Evolutionary conservation across 2,329 filamentous ascomycete species (phyloP).

Genomic region (Xylaria sp.): DNA sequence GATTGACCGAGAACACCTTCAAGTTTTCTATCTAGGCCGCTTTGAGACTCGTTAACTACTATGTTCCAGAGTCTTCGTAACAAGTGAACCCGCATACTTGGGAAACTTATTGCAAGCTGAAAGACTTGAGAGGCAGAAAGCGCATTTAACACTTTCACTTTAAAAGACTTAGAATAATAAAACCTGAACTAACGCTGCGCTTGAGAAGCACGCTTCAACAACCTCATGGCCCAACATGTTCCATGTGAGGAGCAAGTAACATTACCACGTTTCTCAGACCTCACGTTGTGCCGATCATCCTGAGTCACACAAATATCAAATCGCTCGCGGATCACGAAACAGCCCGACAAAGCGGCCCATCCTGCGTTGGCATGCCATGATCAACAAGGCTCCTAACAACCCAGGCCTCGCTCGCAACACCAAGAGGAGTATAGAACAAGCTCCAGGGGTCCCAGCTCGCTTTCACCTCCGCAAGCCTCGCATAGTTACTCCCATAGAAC

Average conservation of each 20-base stretch:
- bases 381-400: slow-evolving; percentile 38
- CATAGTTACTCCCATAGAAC: slow-evolving; percentile 57
- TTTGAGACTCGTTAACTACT: too few relatives aligned
- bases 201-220: not conserved
- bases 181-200: not conserved
- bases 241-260: not conserved
- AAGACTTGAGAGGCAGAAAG: too few relatives aligned
- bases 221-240: not conserved
- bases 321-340: slow-evolving; percentile 6
- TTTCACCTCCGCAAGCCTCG: slow-evolving; percentile 51
- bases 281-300: not conserved
- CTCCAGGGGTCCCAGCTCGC: slow-evolving; percentile 51
- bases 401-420: slow-evolving; percentile 60
- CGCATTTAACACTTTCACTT: too few relatives aligned
- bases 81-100: too few relatives aligned
- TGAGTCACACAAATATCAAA: not conserved
- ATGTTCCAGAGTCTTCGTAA: too few relatives aligned
- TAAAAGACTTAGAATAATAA: not conserved
- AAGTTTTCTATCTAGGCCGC: too few relatives aligned
- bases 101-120: too few relatives aligned
- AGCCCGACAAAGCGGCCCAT: slow-evolving; percentile 45
- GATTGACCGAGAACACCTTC: too few relatives aligned
- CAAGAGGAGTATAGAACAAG: slow-evolving; percentile 55
- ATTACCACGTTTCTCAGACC: not conserved
- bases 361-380: slow-evolving; percentile 41